These are phyloP conservation scores for Ogataea henricii DNA, from an alignment of 805 yeast genomes.

Conservation along the genomic window DNA sequence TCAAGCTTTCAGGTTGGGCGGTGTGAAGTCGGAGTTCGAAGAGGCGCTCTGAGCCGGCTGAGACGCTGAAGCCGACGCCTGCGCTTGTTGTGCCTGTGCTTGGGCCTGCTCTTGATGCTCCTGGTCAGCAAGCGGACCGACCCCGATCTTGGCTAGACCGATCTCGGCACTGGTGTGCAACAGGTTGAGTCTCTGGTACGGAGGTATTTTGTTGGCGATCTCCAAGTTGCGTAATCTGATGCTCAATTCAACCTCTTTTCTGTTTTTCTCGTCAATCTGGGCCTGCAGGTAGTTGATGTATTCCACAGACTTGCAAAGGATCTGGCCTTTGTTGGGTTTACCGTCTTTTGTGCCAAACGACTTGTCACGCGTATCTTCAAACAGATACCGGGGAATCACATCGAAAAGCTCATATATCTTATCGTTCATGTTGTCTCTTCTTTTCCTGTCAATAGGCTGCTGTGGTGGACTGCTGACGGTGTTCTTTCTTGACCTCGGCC, in stretches of 20 bases:
- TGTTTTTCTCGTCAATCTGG: constrained; percentile 73
- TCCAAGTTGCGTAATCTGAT: constrained; percentile 59
- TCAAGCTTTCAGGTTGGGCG: constrained; percentile 6
- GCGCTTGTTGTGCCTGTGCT: not conserved
- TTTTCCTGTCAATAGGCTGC: constrained; percentile 44
- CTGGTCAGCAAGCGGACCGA: constrained; percentile 68
- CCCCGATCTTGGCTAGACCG: constrained; percentile 77
- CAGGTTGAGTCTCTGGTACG: constrained; percentile 42
- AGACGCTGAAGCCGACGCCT: not conserved
- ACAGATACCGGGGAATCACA: constrained; percentile 39
- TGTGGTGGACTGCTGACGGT: constrained; percentile 17
- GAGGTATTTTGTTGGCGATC: constrained; percentile 43
- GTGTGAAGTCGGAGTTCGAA: constrained; percentile 13
- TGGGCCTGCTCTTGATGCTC: constrained; percentile 5
- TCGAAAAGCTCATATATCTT: constrained; percentile 50
- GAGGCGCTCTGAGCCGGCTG: constrained; percentile 9
- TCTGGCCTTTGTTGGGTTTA: constrained; percentile 83
- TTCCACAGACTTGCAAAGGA: constrained; percentile 72
- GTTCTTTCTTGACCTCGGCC: constrained; percentile 19
- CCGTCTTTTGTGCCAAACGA: constrained; percentile 78
- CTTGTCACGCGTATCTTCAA: constrained; percentile 43
- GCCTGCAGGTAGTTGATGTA: constrained; percentile 68
- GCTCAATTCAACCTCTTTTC: constrained; percentile 74
- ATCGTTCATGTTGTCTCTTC: constrained; percentile 60
- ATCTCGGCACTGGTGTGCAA: constrained; percentile 77